A percentile compares a stretch with the other conserved stretches of the same genome.
Evolutionary conservation across 345 rosid genomes (phyloP).

Genomic region (Gossypium ekmanianum): DNA sequence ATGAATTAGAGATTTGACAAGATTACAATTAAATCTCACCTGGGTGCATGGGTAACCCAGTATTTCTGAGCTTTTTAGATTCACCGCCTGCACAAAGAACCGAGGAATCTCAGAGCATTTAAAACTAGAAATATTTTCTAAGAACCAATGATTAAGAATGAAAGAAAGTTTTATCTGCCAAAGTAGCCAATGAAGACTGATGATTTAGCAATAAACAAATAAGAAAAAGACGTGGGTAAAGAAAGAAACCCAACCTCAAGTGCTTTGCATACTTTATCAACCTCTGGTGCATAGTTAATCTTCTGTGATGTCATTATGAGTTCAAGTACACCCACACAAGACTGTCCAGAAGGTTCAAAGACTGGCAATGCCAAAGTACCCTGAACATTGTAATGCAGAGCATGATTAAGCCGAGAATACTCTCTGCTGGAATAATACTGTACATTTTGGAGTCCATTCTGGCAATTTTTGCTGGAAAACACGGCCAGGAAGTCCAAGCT

Average conservation of each 20-base stretch:
- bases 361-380: constrained; percentile 93
- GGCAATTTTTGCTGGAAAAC: constrained; percentile 79
- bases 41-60: constrained; percentile 64
- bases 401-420: constrained; percentile 76
- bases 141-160: background rate
- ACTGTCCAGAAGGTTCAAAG: constrained; percentile 72
- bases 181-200: background rate
- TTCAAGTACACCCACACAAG: constrained; percentile 87
- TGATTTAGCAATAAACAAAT: background rate
- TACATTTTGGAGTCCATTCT: constrained; percentile 94
- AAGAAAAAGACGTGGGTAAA: constrained; percentile 4
- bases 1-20: constrained; percentile 24
- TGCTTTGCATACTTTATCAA: constrained; percentile 96
- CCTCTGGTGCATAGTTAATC: constrained; percentile 88
- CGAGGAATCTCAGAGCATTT: constrained; percentile 23
- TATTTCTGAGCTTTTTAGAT: constrained; percentile 81
- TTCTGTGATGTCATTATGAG: constrained; percentile 82
- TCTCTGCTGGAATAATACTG: constrained; percentile 83
- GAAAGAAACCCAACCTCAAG: constrained; percentile 70
- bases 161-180: background rate
- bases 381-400: constrained; percentile 60
- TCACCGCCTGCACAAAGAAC: constrained; percentile 71
- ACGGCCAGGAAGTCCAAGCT: constrained; percentile 93
- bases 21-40: constrained; percentile 43
- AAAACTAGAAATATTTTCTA: background rate